Conservation (phyloP, 176 grass and related monocot genomes). For the Themeda triandra region DNA sequence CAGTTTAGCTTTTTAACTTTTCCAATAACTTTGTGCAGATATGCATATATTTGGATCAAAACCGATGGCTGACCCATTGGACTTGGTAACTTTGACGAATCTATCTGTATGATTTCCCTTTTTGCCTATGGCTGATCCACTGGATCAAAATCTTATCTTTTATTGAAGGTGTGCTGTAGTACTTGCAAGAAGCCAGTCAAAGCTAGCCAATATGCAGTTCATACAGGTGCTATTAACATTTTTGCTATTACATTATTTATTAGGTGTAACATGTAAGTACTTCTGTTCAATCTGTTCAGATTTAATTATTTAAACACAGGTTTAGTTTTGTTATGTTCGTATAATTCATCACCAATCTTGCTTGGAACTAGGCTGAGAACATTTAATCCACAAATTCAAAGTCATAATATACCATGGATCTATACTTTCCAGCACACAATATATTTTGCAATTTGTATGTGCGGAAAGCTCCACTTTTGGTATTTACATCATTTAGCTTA, state of each 20-base stretch:
- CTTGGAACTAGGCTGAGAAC: neutral
- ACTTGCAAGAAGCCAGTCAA: conserved; percentile 91
- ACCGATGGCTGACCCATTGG: conserved; percentile 88
- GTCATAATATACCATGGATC: neutral
- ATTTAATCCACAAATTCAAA: neutral
- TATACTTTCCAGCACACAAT: neutral
- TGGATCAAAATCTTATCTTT: conserved; percentile 31
- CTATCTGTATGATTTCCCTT: conserved; percentile 13
- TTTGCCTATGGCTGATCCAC: conserved; percentile 6
- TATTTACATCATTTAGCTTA: conserved; percentile 24
- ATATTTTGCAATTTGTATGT: neutral
- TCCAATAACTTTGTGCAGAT: conserved; percentile 64
- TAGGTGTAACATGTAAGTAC: neutral
- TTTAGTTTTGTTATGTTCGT: neutral
- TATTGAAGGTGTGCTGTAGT: conserved; percentile 81
- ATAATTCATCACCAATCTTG: neutral
- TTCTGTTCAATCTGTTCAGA: neutral
- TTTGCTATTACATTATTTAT: conserved; percentile 8
- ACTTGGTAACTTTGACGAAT: conserved; percentile 72
- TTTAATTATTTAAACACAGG: neutral
- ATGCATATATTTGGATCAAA: conserved; percentile 98
- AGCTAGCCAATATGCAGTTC: conserved; percentile 87
- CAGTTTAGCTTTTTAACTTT: conserved; percentile 21
- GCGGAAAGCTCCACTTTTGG: neutral
- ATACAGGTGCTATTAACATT: conserved; percentile 65